phyloP scores from a whole-genome alignment of 345 rosid genomes.

The Pistacia vera region DNA sequence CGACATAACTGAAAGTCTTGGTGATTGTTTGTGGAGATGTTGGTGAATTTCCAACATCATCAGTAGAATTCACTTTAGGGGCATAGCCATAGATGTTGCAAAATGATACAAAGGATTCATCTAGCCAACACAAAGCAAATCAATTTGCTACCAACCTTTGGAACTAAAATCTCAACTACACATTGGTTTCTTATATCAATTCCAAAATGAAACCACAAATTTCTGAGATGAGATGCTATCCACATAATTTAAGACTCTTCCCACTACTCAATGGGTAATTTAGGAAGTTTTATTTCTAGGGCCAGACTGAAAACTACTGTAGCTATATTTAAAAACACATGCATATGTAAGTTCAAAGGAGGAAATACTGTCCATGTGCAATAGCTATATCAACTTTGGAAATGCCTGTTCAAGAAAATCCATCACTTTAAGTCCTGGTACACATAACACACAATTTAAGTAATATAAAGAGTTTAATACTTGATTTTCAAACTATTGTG shows the following conservation, averaged over 20 bases:
- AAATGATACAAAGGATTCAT: background rate
- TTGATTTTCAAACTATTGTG: background rate
- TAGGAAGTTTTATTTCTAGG: background rate
- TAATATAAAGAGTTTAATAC: background rate
- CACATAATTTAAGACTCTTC: background rate
- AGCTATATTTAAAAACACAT: background rate
- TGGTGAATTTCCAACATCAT: background rate
- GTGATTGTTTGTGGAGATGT: background rate
- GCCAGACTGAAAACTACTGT: background rate
- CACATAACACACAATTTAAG: background rate
- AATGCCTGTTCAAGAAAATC: constrained; percentile 75
- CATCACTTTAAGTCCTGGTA: constrained; percentile 84
- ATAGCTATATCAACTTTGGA: constrained; percentile 76
- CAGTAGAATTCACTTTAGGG: background rate
- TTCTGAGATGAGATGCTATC: background rate
- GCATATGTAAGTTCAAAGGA: constrained; percentile 10
- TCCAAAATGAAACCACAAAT: background rate
- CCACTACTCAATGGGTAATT: background rate
- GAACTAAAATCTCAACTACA: background rate
- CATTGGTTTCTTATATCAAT: background rate
- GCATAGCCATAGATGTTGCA: background rate
- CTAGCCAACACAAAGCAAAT: background rate
- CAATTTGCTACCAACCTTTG: background rate
- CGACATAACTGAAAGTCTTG: too few species aligned
- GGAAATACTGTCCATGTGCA: constrained; percentile 86